Percentiles rank a stretch among this genome's conserved stretches.
phyloP scores from a whole-genome alignment of 768 basidiomycete species.

The Boletellus emodensis region DNA sequence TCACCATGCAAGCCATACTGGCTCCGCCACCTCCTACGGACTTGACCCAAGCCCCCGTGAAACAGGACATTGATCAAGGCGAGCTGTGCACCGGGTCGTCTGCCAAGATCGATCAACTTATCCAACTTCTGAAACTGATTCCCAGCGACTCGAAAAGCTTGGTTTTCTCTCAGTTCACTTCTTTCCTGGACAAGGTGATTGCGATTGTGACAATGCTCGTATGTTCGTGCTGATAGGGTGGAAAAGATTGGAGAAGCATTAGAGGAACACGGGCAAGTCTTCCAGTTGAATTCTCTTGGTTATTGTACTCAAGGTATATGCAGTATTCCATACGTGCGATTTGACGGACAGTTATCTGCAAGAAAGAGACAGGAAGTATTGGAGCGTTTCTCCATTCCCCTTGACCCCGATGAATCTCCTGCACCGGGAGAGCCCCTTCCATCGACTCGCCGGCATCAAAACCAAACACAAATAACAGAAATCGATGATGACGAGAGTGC shows the following conservation, averaged over 20 bases:
- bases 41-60: constrained; percentile 56
- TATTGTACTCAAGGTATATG: constrained; percentile 1
- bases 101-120: constrained; percentile 80
- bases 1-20: constrained; percentile 53
- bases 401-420: constrained; percentile 36
- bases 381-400: constrained; percentile 65
- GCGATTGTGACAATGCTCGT: background rate
- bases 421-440: constrained; percentile 16
- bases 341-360: constrained; percentile 86
- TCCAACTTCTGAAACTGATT: constrained; percentile 66
- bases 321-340: constrained; percentile 74
- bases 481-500: constrained; percentile 11
- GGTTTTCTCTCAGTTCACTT: constrained; percentile 89
- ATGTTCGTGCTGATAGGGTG: background rate
- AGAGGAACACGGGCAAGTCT: constrained; percentile 56
- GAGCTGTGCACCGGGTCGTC: constrained; percentile 56
- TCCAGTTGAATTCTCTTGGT: background rate
- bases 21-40: constrained; percentile 64
- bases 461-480: background rate
- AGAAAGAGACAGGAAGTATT: constrained; percentile 75
- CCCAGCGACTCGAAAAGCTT: constrained; percentile 72
- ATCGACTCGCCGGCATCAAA: constrained; percentile 4
- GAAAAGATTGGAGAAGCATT: constrained; percentile 65
- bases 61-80: constrained; percentile 36
- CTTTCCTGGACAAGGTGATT: constrained; percentile 72